Base-by-base conservation (phyloP, 2,329 filamentous ascomycete species). In the Paramyrothecium sp. region DNA sequence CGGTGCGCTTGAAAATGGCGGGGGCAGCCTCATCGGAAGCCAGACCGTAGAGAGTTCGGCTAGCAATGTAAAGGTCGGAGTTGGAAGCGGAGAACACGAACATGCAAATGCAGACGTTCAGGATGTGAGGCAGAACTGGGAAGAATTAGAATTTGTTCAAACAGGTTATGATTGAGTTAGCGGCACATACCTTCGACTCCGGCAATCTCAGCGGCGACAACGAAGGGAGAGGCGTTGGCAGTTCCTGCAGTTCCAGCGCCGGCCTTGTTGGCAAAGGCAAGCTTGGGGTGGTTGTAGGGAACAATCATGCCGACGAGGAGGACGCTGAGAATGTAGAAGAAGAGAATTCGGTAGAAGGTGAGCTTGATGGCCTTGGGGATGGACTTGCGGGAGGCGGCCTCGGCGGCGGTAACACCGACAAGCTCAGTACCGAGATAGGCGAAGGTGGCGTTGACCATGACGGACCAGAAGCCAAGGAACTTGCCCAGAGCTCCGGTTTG, bases 361-460 rank as follows among this genome's bases (percentile, higher is more conserved):
- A 92, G 81, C 70, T 87, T 89, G 78, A 92, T 92, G 54, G 89
- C 90, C 58, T 87, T 85, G 7, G 90, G 90, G 60, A 94, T 87
- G 17, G 87, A 90, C 71, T 84, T 85, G 69, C 89, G 86, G 1
- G 90, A 90, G 74, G 92, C 92, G 0, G 89, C 89, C 73, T 92
- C 89, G 54, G 88, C 89, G 34, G 91, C 89, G 0, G 89, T 92
- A 16, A 92, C 88, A 75, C 89, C 89, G 53, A 92, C 87, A 48
- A 92, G 78, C 68, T 92, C 89, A 3, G 89, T 90, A 58, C 89
- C 89, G 4, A 92, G 81, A 69, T 90, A 93, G 56, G 90, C 90
- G 63, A 93, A 93, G 3, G 89, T 89, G 1, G 90, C 89, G 22
- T 87, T 90, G 64, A 91, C 86, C 76, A 92, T 84, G 50, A 86